A percentile compares a stretch with the other conserved stretches of the same genome.
Evolutionary conservation across 108 stramenopile genomes (phyloP).

Genomic region (Bacterosira constricta): DNA sequence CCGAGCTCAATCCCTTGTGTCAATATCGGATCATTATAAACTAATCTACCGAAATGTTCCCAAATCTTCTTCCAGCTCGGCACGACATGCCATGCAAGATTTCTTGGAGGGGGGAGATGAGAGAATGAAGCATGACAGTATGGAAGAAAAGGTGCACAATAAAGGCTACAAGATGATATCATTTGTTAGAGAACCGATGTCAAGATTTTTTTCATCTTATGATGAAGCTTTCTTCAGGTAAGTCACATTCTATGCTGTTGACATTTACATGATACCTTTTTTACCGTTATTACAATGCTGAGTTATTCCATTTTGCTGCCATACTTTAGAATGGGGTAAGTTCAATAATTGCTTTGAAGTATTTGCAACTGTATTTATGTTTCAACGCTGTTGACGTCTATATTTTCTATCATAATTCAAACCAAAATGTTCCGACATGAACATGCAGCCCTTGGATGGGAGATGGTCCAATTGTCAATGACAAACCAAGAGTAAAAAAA

Average conservation of each 20-base stretch:
- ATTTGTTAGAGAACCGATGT: constrained; percentile 43
- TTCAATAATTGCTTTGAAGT: too few species aligned
- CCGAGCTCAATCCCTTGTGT: background rate
- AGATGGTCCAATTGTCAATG: background rate
- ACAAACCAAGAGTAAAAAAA: constrained; percentile 24
- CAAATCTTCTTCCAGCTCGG: constrained; percentile 38
- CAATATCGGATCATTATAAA: constrained; percentile 22
- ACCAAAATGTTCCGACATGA: background rate
- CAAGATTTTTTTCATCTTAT: constrained; percentile 44
- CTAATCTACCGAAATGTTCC: constrained; percentile 39
- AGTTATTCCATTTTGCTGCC: too few species aligned
- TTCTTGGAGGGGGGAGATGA: constrained; percentile 31
- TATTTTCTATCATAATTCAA: background rate
- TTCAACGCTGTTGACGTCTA: too few species aligned
- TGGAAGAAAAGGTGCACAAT: constrained; percentile 10
- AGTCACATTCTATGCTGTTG: too few species aligned
- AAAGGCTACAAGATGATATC: constrained; percentile 25
- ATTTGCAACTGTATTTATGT: too few species aligned
- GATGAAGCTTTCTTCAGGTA: constrained; percentile 44
- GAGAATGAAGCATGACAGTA: constrained; percentile 6
- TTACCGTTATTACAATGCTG: background rate
- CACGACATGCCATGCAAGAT: constrained; percentile 39
- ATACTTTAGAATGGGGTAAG: too few species aligned
- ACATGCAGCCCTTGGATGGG: constrained; percentile 39
- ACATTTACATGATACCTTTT: too few species aligned